Evolutionary conservation across 1,139 yeast species (phyloP).

Genomic region (Saccharomycopsis hybrid): DNA sequence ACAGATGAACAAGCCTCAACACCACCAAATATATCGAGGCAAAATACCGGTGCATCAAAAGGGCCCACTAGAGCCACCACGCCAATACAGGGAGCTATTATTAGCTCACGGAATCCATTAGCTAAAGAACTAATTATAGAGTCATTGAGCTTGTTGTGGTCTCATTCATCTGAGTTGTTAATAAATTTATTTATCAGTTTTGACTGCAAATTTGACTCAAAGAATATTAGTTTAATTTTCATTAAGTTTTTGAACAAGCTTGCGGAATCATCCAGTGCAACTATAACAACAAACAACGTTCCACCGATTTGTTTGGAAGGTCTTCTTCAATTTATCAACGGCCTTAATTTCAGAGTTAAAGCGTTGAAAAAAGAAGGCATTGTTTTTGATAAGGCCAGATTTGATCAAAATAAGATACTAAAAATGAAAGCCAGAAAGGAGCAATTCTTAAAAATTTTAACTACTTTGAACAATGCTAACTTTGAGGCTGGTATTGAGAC

Average conservation of each 20-base stretch:
- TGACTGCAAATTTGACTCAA: slow-evolving; percentile 87
- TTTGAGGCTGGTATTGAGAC: slow-evolving; percentile 13
- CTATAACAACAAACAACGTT: slow-evolving; percentile 71
- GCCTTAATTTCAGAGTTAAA: slow-evolving; percentile 36
- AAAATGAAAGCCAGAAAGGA: neutral
- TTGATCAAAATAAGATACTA: neutral
- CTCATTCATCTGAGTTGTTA: slow-evolving; percentile 74
- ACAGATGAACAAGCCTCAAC: neutral
- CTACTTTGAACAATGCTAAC: slow-evolving; percentile 13
- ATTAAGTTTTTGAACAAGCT: slow-evolving; percentile 68
- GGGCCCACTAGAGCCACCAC: slow-evolving; percentile 14
- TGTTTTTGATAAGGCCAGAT: slow-evolving; percentile 9
- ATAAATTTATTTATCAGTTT: slow-evolving; percentile 71
- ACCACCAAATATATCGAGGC: neutral
- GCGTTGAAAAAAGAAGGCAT: slow-evolving; percentile 8
- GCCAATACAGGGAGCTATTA: slow-evolving; percentile 25
- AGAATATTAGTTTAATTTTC: slow-evolving; percentile 68
- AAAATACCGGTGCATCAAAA: neutral
- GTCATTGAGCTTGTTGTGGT: slow-evolving; percentile 76
- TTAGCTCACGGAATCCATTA: slow-evolving; percentile 34
- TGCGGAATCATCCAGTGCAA: slow-evolving; percentile 76
- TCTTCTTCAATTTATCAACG: slow-evolving; percentile 59
- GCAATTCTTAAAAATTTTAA: slow-evolving; percentile 5
- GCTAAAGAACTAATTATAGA: slow-evolving; percentile 80
- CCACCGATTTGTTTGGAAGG: slow-evolving; percentile 96